Evolutionary conservation across 1,284 basidiomycete species (phyloP).

Genomic region (Trichosporon ovoides): DNA sequence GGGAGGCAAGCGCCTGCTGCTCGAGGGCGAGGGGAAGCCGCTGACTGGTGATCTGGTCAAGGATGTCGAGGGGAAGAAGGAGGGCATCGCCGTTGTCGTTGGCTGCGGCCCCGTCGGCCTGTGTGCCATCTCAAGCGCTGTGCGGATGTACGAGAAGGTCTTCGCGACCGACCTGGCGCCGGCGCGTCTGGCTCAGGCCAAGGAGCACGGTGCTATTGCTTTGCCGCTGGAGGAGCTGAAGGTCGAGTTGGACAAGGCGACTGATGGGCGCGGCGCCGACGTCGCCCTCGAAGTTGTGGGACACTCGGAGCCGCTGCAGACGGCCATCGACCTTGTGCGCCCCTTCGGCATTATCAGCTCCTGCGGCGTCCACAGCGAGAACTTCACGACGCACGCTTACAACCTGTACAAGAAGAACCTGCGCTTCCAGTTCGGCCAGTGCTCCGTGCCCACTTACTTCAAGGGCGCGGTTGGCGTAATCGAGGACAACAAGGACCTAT

Average conservation of each 20-base stretch:
- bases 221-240: conserved; percentile 28
- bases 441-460: conserved; percentile 74
- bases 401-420: conserved; percentile 11
- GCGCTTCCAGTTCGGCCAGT: conserved; percentile 58
- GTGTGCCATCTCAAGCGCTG: conserved; percentile 48
- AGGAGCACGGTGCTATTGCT: conserved; percentile 45
- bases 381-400: conserved; percentile 34
- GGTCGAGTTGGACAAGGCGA: conserved; percentile 30
- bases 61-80: conserved; percentile 9
- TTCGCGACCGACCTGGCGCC: conserved; percentile 34
- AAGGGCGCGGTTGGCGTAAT: conserved; percentile 67
- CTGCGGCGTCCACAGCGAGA: conserved; percentile 68
- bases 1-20: conserved; percentile 40
- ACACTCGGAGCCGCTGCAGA: conserved; percentile 60
- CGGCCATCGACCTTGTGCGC: conserved; percentile 71
- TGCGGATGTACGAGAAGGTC: conserved; percentile 40
- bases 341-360: conserved; percentile 73
- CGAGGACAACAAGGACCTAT: conserved; percentile 37
- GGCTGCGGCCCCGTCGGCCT: conserved; percentile 51
- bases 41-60: conserved; percentile 6
- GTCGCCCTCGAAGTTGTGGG: conserved; percentile 65
- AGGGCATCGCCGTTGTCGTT: conserved; percentile 37
- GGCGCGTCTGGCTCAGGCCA: conserved; percentile 25
- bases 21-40: conserved; percentile 6
- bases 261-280: conserved; percentile 49